Evolutionary conservation across 1,284 basidiomycete species (phyloP).

Genomic region (Rhizopogon parksii): DNA sequence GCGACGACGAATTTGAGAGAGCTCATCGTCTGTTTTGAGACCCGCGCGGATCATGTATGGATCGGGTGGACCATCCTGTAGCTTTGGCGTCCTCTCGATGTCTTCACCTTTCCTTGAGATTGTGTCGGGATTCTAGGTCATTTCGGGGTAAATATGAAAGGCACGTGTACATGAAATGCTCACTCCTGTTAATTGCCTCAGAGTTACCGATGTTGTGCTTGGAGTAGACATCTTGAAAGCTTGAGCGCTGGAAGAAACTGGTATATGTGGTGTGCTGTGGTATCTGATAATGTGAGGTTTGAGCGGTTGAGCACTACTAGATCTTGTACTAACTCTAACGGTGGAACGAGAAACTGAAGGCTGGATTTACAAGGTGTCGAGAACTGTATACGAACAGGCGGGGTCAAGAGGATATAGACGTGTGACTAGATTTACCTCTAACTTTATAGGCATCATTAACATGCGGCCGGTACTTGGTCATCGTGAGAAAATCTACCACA

Average conservation of each 20-base stretch:
- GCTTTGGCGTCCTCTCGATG: constrained; percentile 37
- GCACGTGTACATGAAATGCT: background rate
- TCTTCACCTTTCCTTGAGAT: constrained; percentile 29
- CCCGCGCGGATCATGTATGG: constrained; percentile 56
- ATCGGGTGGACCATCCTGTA: constrained; percentile 33
- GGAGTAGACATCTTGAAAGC: background rate
- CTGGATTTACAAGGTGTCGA: too few species aligned
- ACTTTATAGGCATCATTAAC: too few species aligned
- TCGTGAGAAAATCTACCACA: background rate
- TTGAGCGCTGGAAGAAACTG: background rate
- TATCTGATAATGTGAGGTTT: background rate
- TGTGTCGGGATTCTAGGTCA: constrained; percentile 7
- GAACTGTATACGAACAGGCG: background rate
- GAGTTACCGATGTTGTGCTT: background rate
- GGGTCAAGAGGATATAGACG: background rate
- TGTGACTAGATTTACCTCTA: background rate
- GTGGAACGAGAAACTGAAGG: background rate
- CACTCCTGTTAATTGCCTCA: constrained; percentile 11
- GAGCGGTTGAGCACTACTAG: too few species aligned
- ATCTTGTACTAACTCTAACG: background rate
- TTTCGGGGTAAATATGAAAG: background rate
- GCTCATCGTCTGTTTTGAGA: constrained; percentile 53
- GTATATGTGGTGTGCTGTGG: background rate
- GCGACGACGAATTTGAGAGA: constrained; percentile 52
- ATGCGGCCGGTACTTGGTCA: too few species aligned